Evolutionary conservation across 345 rosid species (phyloP).

Genomic region (Pistacia integerrima): DNA sequence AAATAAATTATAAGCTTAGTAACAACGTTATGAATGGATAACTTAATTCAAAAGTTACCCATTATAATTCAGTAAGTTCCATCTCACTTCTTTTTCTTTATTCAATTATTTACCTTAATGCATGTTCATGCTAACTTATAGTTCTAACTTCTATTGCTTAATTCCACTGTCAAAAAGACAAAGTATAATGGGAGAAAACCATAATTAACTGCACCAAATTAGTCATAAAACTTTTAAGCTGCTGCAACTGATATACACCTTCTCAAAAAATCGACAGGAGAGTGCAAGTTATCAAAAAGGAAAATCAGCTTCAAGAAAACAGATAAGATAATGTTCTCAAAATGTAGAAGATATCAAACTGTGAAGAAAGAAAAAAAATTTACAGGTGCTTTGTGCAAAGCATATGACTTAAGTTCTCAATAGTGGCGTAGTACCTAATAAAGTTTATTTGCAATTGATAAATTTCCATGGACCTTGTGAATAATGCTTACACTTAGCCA

Average conservation of each 20-base stretch:
- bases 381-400: neutral
- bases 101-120: neutral
- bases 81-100: neutral
- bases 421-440: neutral
- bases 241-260: neutral
- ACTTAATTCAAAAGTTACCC: neutral
- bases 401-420: neutral
- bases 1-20: slow-evolving; percentile 6
- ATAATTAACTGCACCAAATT: neutral
- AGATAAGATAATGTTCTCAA: neutral
- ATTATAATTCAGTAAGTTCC: neutral
- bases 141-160: neutral
- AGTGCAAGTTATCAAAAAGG: neutral
- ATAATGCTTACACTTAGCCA: neutral
- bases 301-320: neutral
- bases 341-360: neutral
- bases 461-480: neutral
- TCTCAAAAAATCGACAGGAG: neutral
- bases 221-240: neutral
- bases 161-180: neutral
- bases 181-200: neutral
- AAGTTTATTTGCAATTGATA: neutral
- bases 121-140: neutral
- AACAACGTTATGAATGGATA: neutral
- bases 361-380: neutral